Conservation (phyloP, 306 rosid species). For the Luffa aegyptiaca region DNA sequence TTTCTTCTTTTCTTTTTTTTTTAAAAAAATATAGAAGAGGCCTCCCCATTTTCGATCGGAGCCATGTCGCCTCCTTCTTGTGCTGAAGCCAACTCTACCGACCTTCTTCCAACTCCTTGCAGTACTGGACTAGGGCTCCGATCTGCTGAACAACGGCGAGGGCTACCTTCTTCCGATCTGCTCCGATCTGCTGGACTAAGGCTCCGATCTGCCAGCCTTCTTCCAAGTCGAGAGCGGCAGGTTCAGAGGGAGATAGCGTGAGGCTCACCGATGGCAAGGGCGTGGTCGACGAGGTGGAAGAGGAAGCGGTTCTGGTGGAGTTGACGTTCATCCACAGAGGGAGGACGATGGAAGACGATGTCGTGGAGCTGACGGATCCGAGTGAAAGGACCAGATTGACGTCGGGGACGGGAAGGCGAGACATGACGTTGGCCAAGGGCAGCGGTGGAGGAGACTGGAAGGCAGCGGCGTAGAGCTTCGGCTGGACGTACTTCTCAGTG, state of each 20-base stretch:
- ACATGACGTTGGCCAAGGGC: not conserved
- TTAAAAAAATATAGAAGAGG: too few relatives aligned
- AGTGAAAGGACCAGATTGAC: conserved; percentile 26
- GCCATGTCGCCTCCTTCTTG: conserved; percentile 39
- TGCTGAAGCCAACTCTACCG: conserved; percentile 30
- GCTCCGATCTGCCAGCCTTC: conserved; percentile 15
- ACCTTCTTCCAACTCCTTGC: conserved; percentile 34
- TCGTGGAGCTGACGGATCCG: conserved; percentile 14
- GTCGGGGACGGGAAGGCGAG: conserved; percentile 8
- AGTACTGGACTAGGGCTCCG: not conserved
- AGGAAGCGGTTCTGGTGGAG: conserved; percentile 3
- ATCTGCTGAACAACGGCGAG: too few relatives aligned
- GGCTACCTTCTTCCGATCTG: too few relatives aligned
- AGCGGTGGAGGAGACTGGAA: not conserved
- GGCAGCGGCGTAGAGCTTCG: conserved; percentile 11
- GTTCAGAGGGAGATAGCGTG: conserved; percentile 29
- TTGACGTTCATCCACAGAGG: conserved; percentile 32
- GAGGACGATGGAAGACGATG: conserved; percentile 9
- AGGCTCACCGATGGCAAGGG: conserved; percentile 30
- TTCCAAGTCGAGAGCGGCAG: conserved; percentile 16
- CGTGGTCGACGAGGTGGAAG: conserved; percentile 23
- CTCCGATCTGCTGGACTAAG: conserved; percentile 6
- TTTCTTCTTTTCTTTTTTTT: too few relatives aligned
- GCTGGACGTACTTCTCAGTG: conserved; percentile 40
- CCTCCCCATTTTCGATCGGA: too few relatives aligned